Conservation (phyloP, 208 protist species). For the Wallacemonas sp. region DNA sequence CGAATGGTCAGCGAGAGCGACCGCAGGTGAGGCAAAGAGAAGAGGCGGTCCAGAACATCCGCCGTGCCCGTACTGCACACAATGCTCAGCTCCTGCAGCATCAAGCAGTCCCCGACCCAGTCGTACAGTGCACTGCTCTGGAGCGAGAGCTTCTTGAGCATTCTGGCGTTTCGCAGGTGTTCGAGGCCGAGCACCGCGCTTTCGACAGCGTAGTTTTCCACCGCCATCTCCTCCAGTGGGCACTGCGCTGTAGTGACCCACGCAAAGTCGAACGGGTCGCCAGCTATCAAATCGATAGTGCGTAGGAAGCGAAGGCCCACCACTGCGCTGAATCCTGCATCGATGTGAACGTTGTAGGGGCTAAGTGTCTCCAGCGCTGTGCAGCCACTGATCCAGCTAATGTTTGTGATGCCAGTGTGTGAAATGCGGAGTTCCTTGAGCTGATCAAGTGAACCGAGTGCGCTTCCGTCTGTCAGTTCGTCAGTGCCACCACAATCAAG, state of each 20-base stretch:
- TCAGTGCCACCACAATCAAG: neutral
- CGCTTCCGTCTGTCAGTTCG: neutral
- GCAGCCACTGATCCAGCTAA: neutral
- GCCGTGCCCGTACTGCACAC: neutral
- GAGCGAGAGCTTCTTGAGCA: constrained; percentile 1
- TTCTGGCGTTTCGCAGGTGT: neutral
- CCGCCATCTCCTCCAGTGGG: constrained; percentile 3
- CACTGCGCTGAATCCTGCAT: neutral
- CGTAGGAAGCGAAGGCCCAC: neutral
- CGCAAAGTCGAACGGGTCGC: neutral
- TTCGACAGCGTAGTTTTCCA: neutral
- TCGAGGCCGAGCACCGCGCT: neutral
- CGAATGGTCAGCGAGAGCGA: neutral
- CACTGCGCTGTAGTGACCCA: neutral
- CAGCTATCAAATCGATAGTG: neutral
- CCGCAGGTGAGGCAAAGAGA: neutral
- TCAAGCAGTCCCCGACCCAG: neutral
- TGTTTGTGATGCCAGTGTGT: constrained; percentile 4
- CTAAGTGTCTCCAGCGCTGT: neutral
- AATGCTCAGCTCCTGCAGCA: neutral
- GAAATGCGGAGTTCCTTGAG: neutral
- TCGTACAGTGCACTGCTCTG: neutral
- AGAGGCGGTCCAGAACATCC: neutral
- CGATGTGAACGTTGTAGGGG: neutral
- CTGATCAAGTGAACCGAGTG: neutral